Percentiles rank a stretch among this genome's conserved stretches.
Conservation (phyloP, 805 yeast genomes). For the Teunomyces cretensis region DNA sequence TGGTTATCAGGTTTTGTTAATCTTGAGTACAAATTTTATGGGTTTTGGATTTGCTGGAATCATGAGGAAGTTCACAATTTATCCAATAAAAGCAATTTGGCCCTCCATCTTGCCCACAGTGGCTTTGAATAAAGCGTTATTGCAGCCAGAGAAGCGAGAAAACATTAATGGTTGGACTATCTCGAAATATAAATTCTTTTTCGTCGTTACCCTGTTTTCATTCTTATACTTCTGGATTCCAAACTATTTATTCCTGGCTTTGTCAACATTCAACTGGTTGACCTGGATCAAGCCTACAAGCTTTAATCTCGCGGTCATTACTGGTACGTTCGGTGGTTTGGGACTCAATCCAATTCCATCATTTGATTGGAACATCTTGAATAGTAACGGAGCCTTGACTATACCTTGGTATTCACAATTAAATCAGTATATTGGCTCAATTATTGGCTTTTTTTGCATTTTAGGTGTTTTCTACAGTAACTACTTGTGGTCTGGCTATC, state of each 20-base stretch:
- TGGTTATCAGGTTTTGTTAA: conserved; percentile 14
- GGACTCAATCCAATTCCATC: conserved; percentile 32
- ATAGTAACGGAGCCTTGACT: conserved; percentile 3
- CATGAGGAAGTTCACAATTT: conserved; percentile 33
- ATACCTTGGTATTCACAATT: too few species aligned
- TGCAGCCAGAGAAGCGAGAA: conserved; percentile 23
- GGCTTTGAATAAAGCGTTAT: conserved; percentile 28
- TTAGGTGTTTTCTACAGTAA: too few species aligned
- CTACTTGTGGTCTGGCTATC: too few species aligned
- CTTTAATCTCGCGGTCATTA: conserved; percentile 45
- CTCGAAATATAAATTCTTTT: conserved; percentile 21
- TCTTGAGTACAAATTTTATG: conserved; percentile 14
- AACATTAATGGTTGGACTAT: conserved; percentile 33
- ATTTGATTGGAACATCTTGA: conserved; percentile 27
- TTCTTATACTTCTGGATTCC: conserved; percentile 44
- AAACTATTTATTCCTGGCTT: conserved; percentile 39
- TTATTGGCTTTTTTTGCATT: too few species aligned
- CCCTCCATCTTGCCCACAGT: conserved; percentile 36
- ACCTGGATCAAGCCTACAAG: conserved; percentile 57
- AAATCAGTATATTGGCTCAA: too few species aligned
- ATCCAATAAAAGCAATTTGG: conserved; percentile 55
- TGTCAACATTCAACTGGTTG: conserved; percentile 53
- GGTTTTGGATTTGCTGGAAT: conserved; percentile 14
- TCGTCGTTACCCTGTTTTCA: conserved; percentile 13
- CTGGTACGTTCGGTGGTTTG: conserved; percentile 43